Base-by-base conservation (phyloP, 352 stramenopile species). In the Phytophthora tubulina region DNA sequence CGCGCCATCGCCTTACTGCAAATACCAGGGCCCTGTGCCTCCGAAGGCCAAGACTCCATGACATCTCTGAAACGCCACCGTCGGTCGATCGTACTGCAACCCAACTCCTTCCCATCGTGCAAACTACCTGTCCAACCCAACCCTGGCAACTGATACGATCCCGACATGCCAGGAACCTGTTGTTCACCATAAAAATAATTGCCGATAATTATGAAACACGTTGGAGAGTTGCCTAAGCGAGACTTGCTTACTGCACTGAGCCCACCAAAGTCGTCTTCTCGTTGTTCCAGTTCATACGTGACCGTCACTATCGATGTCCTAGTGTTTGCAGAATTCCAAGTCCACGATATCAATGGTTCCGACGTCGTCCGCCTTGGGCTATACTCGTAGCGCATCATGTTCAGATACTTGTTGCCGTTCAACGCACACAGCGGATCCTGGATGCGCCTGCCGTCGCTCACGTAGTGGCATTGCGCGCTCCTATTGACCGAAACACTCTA, bases 51-150 rank as follows among this genome's bases (percentile, higher is more conserved):
- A 90, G 63, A 94, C 83, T 8, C 84, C 83, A 32, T 76, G 84
- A 38, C 91, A 89, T 42, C 81, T 92, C 52, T 94, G 84, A 85
- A 94, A 94, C 38, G 86, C 83, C 5, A 91, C 65, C 84, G 86
- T 3, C 84, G 86, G 32, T 74, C 91, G 46, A 88, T 92, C 39
- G 84, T 88, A 2, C 63, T 92, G 17, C 84, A 92, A 52, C 86
- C 84, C 53, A 89, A 79, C 55, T 53, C 64, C 31, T 54, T 88
- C n/a, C 75, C 72, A 41, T 67, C 67, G 4, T 75, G 70, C 48
- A 71, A 70, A 73, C n/a, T 6, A 17, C 39, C 39, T 45, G 39
- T 45, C 11, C 39, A 45, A 39, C 9, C 35, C 35, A 27, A 27
- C 21, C 21, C 21, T 27, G 21, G 21, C 39, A 3, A 46, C 14